Evolutionary conservation across 345 rosid genomes (phyloP), one percentile per base, ranked within the genome.

Genomic region (Diplotaxis tenuifolia): DNA sequence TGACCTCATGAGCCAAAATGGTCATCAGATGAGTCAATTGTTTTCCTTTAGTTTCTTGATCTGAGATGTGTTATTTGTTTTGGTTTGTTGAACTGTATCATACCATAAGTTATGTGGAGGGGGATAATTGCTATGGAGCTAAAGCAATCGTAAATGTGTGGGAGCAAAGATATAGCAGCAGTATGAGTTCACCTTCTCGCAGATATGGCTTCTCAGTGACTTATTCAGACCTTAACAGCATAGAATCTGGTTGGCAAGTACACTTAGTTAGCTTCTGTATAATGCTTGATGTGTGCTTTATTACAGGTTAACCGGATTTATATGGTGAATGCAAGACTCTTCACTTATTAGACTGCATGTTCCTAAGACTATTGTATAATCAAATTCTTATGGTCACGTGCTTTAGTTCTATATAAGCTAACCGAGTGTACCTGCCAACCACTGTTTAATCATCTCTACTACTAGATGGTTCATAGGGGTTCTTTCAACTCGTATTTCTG

Each of bases 211-310:
- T 75, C 77, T 92, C 53, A 96, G 99, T 78, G 97, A 96, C 78
- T 92, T 95, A n/a, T 94, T 91, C 9, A 96, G 97, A 78, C 86
- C 96, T 94, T 68, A 94, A 91, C 76, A 94, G 97, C 72, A 94
- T 94, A 25, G 98, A 94, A 86, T 97, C 98, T 59, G 98, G 98
- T 72, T 94, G 97, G 98, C 96, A 92, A 92, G 97, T 91, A 3
- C 45, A 10, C 45, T 36, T 6, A 36, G n/a, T 36, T 34, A 34
- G 3, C 40, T 34, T 34, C 40, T 34, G n/a, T n/a, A n/a, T n/a
- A n/a, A n/a, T n/a, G n/a, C n/a, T n/a, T n/a, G n/a, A n/a, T n/a
- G n/a, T n/a, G n/a, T n/a, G n/a, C n/a, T n/a, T n/a, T n/a, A n/a
- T n/a, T n/a, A n/a, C n/a, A n/a, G n/a, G n/a, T n/a, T n/a, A n/a